Evolutionary conservation across 1,139 yeast species (phyloP), one percentile per base, ranked within the genome.

Genomic region (Candida labiduridarum): DNA sequence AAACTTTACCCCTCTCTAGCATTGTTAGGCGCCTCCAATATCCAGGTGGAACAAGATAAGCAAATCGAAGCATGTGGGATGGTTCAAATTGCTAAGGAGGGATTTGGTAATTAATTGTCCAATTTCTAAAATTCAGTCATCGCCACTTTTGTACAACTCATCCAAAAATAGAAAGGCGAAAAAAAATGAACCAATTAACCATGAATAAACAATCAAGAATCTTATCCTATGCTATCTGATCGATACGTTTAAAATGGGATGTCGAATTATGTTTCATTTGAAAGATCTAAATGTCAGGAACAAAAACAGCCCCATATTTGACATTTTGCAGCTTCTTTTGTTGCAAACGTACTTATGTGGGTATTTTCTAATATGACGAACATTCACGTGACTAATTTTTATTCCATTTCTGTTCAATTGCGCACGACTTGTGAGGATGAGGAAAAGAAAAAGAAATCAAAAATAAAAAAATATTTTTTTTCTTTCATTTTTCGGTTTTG

Each of bases 261-360:
- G n/a, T 12, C 18, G 16, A 8, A 15, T 16, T 41, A 30, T 18
- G 44, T 7, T 25, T 19, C 34, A 29, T 22, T 29, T 18, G 11
- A 42, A 14, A 33, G 36, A 33, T 42, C 45, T 31, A 12, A 42
- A 4, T 15, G 19, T 19, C 18, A 42, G 45, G 45, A 42, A 42
- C 45, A 33, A 33, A 33, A 33, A 6, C 39, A 42, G 33, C 45
- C 45, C 45, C 45, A 42, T 42, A 42, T 42, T 12, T 31, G 19
- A 14, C 25, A 14, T 42, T 42, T 42, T 42, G 45, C 45, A 42
- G 38, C 45, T 11, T 31, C 9, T 31, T 31, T 12, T 31, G 45
- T 34, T 42, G 45, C 45, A 42, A 42, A 34, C 4, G 45, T 34
- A 15, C 29, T 10, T 1, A 18, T 7, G n/a, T 18, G 40, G n/a